Conservation (phyloP, 2,329 filamentous ascomycete genomes). For the Colletotrichum spaethianum region DNA sequence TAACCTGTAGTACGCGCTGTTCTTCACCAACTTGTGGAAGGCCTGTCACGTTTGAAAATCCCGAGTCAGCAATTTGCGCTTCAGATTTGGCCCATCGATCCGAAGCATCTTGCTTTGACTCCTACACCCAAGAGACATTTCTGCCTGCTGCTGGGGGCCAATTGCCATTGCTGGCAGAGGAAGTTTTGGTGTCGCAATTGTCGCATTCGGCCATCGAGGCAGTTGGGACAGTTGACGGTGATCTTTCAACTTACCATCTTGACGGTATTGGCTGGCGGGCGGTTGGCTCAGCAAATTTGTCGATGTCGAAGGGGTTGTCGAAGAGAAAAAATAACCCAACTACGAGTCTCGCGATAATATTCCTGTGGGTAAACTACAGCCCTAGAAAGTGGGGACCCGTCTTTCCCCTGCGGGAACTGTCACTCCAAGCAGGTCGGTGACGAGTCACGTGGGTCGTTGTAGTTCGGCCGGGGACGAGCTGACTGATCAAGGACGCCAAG, state of each 20-base stretch:
- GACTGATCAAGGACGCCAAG: background rate
- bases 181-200: conserved; percentile 31
- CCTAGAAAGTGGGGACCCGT: conserved; percentile 51
- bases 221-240: conserved; percentile 17
- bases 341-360: conserved; percentile 44
- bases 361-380: conserved; percentile 58
- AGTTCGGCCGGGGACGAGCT: conserved; percentile 35
- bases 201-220: conserved; percentile 15
- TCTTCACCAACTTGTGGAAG: conserved; percentile 97
- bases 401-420: conserved; percentile 34
- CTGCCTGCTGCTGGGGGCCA: conserved; percentile 50
- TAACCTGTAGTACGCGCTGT: conserved; percentile 98
- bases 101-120: conserved; percentile 99
- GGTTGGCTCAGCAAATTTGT: conserved; percentile 41
- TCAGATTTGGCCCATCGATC: conserved; percentile 80
- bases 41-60: conserved; percentile 71
- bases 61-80: conserved; percentile 99
- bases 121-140: conserved; percentile 63
- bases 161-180: conserved; percentile 50
- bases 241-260: conserved; percentile 77
- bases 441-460: conserved; percentile 53
- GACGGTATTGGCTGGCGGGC: conserved; percentile 62
- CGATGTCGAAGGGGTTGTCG: conserved; percentile 50
- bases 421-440: conserved; percentile 52
- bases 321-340: conserved; percentile 27